phyloP scores from a whole-genome alignment of 208 protist genomes.

The Acanthamoeba triangularis region DNA sequence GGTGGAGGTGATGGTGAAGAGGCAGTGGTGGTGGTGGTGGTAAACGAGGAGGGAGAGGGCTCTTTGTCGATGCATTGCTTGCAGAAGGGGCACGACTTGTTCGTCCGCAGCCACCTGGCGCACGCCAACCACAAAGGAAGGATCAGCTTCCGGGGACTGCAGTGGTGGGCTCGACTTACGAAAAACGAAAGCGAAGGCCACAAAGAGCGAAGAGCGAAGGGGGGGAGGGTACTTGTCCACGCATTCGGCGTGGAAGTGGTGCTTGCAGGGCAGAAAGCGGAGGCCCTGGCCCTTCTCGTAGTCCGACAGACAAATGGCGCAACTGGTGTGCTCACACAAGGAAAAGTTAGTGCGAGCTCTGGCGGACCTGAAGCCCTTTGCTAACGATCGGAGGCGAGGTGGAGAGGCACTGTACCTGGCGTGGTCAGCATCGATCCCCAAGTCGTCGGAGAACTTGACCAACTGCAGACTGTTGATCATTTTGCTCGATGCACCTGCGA shows the following conservation, averaged over 20 bases:
- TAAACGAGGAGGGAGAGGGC: background rate
- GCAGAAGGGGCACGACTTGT: constrained; percentile 82
- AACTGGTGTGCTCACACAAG: background rate
- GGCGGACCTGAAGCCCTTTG: too few relatives aligned
- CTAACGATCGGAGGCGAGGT: background rate
- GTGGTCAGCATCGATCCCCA: constrained; percentile 59
- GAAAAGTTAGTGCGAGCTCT: background rate
- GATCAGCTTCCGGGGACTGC: background rate
- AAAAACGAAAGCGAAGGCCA: too few relatives aligned
- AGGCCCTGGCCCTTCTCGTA: constrained; percentile 79
- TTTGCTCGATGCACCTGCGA: background rate
- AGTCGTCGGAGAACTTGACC: constrained; percentile 29
- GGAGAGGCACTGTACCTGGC: background rate
- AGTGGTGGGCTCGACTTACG: background rate
- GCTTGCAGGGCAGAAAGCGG: constrained; percentile 81
- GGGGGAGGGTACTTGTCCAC: constrained; percentile 43
- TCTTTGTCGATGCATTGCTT: constrained; percentile 66
- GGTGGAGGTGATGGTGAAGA: too few relatives aligned
- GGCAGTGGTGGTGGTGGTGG: too few relatives aligned
- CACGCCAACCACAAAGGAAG: background rate
- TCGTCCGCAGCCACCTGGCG: constrained; percentile 71
- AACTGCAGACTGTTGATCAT: background rate
- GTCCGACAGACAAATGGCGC: constrained; percentile 83
- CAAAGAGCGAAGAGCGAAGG: background rate
- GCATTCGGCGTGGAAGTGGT: constrained; percentile 83